These are phyloP conservation scores for Rhynchospora tenuis DNA, from an alignment of 176 grass and related monocot genomes.

Conservation along the genomic window DNA sequence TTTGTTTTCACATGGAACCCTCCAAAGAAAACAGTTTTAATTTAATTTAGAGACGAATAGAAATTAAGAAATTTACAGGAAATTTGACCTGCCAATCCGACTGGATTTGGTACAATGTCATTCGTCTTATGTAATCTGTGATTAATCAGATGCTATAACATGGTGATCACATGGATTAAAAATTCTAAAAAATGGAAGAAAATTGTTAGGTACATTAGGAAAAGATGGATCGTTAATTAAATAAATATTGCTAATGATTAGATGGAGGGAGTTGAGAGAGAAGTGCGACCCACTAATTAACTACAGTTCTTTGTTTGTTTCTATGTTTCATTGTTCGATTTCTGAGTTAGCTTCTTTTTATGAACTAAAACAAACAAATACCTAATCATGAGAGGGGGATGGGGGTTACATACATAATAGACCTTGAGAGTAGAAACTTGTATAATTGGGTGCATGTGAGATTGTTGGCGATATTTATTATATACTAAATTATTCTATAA, in stretches of 20 bases:
- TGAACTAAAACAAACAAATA: conserved; percentile 6
- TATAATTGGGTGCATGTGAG: conserved; percentile 15
- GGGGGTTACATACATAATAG: background rate
- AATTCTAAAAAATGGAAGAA: background rate
- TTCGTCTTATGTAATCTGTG: background rate
- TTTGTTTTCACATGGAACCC: conserved; percentile 14
- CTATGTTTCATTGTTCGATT: background rate
- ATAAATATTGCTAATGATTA: conserved; percentile 14
- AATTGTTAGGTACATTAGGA: conserved; percentile 3
- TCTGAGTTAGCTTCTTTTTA: background rate
- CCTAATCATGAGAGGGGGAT: background rate
- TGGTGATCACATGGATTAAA: conserved; percentile 12
- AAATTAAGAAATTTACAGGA: background rate
- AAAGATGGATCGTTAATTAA: background rate
- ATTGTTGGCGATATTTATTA: background rate
- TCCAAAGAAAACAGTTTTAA: background rate
- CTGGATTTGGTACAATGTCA: conserved; percentile 18
- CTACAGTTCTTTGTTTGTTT: background rate
- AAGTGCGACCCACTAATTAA: conserved; percentile 11
- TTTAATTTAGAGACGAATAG: background rate
- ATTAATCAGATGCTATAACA: conserved; percentile 10
- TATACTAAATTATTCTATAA: background rate
- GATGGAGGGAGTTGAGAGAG: conserved; percentile 11
- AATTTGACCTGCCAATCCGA: background rate
- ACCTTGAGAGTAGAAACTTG: background rate